Percentiles rank a stretch among this genome's conserved stretches.
Conservation (phyloP, 495 filamentous ascomycete genomes). For the Tuber indicum region DNA sequence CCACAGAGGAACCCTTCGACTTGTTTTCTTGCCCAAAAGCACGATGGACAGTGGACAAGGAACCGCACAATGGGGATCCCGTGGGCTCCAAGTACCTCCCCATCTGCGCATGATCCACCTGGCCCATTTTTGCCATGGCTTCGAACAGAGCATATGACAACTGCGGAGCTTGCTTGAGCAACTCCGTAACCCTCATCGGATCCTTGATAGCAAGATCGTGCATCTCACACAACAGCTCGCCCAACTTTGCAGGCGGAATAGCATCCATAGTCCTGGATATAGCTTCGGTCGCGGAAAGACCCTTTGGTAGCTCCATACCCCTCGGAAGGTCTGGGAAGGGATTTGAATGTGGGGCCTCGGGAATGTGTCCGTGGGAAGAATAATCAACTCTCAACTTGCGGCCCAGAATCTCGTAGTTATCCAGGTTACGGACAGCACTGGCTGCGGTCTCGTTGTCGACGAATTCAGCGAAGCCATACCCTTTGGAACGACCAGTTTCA, state of each 20-base stretch:
- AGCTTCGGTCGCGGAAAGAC: slow-evolving; percentile 74
- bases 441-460: slow-evolving; percentile 83
- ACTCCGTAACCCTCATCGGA: slow-evolving; percentile 72
- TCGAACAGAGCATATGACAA: slow-evolving; percentile 94
- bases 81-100: slow-evolving; percentile 3
- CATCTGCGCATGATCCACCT: slow-evolving; percentile 56
- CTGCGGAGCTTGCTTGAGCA: slow-evolving; percentile 82
- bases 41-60: slow-evolving; percentile 5
- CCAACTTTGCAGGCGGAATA: slow-evolving; percentile 77
- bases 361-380: slow-evolving; percentile 47
- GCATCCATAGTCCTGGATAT: slow-evolving; percentile 83
- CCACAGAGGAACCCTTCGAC: slow-evolving; percentile 6
- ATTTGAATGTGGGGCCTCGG: slow-evolving; percentile 2
- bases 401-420: slow-evolving; percentile 91
- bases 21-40: background rate
- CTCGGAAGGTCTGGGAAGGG: slow-evolving; percentile 57
- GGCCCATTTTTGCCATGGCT: slow-evolving; percentile 79
- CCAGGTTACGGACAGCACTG: slow-evolving; percentile 88
- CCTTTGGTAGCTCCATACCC: slow-evolving; percentile 70
- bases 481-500: slow-evolving; percentile 88
- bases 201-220: slow-evolving; percentile 74
- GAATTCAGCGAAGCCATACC: slow-evolving; percentile 93
- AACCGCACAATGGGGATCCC: slow-evolving; percentile 12
- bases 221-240: slow-evolving; percentile 90
- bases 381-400: slow-evolving; percentile 90